Conservation (phyloP, 208 protist genomes). For the Angomonas deanei region DNA sequence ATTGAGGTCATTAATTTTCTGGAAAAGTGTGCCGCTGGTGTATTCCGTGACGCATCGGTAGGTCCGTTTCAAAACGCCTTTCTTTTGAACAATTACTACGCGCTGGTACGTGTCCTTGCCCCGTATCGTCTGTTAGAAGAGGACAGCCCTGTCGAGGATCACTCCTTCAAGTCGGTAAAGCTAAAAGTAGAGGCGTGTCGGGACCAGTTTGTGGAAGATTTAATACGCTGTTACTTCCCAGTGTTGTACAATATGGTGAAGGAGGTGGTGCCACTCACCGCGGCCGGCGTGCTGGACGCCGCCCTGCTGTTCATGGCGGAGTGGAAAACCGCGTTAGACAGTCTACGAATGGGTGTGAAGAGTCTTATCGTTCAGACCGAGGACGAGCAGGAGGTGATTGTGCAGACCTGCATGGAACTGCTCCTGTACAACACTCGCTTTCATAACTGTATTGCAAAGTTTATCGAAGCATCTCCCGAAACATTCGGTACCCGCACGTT, state of each 20-base stretch:
- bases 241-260: constrained; percentile 33
- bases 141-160: background rate
- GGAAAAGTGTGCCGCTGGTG: constrained; percentile 24
- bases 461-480: constrained; percentile 16
- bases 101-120: constrained; percentile 12
- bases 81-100: constrained; percentile 47
- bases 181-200: constrained; percentile 16
- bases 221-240: constrained; percentile 35
- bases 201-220: constrained; percentile 27
- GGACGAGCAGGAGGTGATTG: constrained; percentile 49
- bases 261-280: constrained; percentile 17
- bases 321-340: constrained; percentile 53
- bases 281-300: constrained; percentile 25
- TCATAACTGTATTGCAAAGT: constrained; percentile 31
- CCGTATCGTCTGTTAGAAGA: constrained; percentile 8
- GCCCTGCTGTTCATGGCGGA: constrained; percentile 53
- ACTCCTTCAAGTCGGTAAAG: background rate
- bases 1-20: constrained; percentile 58
- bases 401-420: constrained; percentile 76
- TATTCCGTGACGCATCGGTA: background rate
- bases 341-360: constrained; percentile 24
- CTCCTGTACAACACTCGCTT: constrained; percentile 77
- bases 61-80: constrained; percentile 21
- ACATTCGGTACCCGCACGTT: constrained; percentile 28
- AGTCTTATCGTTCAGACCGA: constrained; percentile 29